phyloP scores from a whole-genome alignment of 768 basidiomycete genomes.

The Rubroboletus pulcherrimus region DNA sequence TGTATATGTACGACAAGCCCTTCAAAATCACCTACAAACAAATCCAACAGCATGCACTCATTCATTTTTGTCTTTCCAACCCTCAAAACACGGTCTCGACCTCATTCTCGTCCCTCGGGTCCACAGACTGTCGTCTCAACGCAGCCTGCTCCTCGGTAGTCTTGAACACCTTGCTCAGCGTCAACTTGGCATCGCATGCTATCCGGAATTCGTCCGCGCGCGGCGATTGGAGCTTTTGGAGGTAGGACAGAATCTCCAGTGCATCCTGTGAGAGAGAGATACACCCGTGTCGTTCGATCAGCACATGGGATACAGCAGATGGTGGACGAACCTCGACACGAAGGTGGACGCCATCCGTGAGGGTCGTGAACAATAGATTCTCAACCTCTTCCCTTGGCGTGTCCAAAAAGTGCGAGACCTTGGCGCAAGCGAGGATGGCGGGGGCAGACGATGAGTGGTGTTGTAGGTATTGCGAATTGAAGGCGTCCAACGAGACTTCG shows the following conservation, averaged over 20 bases:
- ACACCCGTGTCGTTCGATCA: neutral
- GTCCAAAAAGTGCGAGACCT: slow-evolving; percentile 46
- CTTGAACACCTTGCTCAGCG: slow-evolving; percentile 66
- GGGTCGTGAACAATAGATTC: slow-evolving; percentile 46
- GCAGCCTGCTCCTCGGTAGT: slow-evolving; percentile 44
- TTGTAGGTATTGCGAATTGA: slow-evolving; percentile 77
- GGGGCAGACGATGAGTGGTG: slow-evolving; percentile 45
- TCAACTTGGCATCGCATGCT: slow-evolving; percentile 51
- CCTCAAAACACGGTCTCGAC: slow-evolving; percentile 24
- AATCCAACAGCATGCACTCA: no score
- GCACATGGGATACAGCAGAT: neutral
- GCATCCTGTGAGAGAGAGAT: slow-evolving; percentile 43
- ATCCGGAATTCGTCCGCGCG: slow-evolving; percentile 60
- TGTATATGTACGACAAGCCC: neutral
- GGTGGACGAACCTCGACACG: slow-evolving; percentile 41
- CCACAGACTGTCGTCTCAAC: slow-evolving; percentile 30
- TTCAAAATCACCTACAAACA: neutral
- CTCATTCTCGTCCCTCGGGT: slow-evolving; percentile 19
- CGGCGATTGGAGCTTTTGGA: slow-evolving; percentile 47
- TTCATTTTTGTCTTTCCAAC: no score
- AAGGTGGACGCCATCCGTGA: slow-evolving; percentile 42
- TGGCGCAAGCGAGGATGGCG: slow-evolving; percentile 63
- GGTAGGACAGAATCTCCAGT: slow-evolving; percentile 43
- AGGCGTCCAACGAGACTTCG: slow-evolving; percentile 56
- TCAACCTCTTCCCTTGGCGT: slow-evolving; percentile 59